Evolutionary conservation across 768 basidiomycete genomes (phyloP), one percentile per base, ranked within the genome.

Genomic region (Phlebiopsis flavidoalba): DNA sequence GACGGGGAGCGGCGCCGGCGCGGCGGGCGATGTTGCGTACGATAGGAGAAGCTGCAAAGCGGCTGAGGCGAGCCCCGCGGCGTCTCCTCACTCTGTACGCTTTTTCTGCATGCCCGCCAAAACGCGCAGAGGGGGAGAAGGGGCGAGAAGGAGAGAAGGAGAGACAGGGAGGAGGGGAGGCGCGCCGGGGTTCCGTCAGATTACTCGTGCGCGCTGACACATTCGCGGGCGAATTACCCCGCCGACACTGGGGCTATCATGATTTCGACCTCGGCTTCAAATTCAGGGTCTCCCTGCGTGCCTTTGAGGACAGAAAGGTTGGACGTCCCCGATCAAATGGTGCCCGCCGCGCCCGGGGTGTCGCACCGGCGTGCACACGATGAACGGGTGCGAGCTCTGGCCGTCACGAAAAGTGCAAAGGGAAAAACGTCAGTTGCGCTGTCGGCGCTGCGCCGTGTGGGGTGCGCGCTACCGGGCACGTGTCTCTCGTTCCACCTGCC

Each of bases 311-410:
- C n/a, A n/a, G n/a, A 97, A 97, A 26, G 97, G 73, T 71, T 97
- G 97, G 37, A 94, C 93, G 70, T 98, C 95, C 35, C 95, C 95
- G 19, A 95, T 76, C 93, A n/a, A n/a, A 96, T 95, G 10, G 79
- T 54, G 48, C 62, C 15, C 59, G 55, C 37, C 53, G 58, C 55
- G 15, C 47, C 51, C 35, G 64, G 60, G 19, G 62, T 64, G 8
- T 70, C 61, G 6, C 73, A n/a, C 66, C 36, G 81, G 78, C 8
- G 83, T 82, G 49, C 95, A 84, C 52, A 98, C 76, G 73, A 98
- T 96, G 71, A 96, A 96, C 0, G 95, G n/a, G n/a, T n/a, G n/a
- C 96, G 14, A 96, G 75, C 71, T 96, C 87, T 88, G 69, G 5
- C 10, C 7, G 48, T 17, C 31, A n/a, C n/a, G n/a, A n/a, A n/a